Evolutionary conservation across 2,329 filamentous ascomycete genomes (phyloP), one percentile per base, ranked within the genome.

Genomic region (Cercospora sojina): DNA sequence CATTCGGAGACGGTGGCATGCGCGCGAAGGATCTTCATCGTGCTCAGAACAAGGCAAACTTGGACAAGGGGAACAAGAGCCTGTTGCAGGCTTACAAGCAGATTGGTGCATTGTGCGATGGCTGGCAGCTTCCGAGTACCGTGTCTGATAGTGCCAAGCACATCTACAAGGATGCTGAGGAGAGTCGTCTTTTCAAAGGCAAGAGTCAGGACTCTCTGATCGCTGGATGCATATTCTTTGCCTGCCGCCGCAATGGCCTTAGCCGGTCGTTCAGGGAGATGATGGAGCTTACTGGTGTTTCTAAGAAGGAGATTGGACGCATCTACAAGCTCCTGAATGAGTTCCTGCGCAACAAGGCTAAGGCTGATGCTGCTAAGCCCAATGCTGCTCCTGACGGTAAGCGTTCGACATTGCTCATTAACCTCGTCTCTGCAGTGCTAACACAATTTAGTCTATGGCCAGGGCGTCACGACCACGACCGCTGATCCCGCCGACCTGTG

Each of bases 171-270:
- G 86, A 95, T 65, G 91, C 94, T 25, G 93, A 97, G 74, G 95
- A 99, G 80, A 90, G 90, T 76, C 94, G 94, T 78, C 86, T 93
- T 64, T 93, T 98, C 85, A 97, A 97, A 82, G 93, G 93, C 77
- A 99, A 99, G 81, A 90, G 91, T 0, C 91, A 93, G 76, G 94
- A 98, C 73, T 91, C 92, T 64, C 90, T 99, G 72, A 94, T 98
- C 72, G 95, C 95, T 5, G 93, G 93, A 6, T 97, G 93, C 80
- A 95, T 99, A 79, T 98, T 99, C 83, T 94, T 99, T 74, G 93
- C 95, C 47, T 98, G 94, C 78, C 92, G 95, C 53, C 92, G 97
- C 79, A 91, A 92, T 76, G 87, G 89, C 68, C 90, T 93, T 31
- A 90, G 91, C 4, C 91, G 95, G 71, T 96, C 93, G 3, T 99